These are phyloP conservation scores for Phytophthora pinifolia DNA, from an alignment of 352 stramenopile genomes.

Conservation along the genomic window DNA sequence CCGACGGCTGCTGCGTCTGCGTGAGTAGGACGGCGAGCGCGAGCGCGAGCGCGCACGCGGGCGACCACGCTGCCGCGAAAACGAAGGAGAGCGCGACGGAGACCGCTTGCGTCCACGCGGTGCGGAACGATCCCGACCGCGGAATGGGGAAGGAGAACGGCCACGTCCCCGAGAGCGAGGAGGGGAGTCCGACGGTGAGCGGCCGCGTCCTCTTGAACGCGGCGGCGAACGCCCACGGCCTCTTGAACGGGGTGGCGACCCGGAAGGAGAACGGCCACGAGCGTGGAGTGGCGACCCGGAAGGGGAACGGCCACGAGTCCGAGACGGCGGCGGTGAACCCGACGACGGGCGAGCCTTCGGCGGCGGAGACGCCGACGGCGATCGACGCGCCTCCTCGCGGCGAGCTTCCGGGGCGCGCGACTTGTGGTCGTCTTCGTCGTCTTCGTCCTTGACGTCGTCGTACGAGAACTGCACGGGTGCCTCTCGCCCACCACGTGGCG, in stretches of 20 bases:
- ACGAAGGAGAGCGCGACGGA: conserved; percentile 23
- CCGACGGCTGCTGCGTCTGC: conserved; percentile 23
- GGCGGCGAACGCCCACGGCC: conserved; percentile 21
- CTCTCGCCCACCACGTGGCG: conserved; percentile 42
- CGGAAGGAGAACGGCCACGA: conserved; percentile 28
- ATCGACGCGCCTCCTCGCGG: conserved; percentile 14
- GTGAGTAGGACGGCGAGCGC: conserved; percentile 32
- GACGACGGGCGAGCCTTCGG: conserved; percentile 17
- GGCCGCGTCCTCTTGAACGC: conserved; percentile 24
- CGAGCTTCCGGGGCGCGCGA: conserved; percentile 10
- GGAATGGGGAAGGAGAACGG: conserved; percentile 22
- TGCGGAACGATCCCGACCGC: conserved; percentile 24
- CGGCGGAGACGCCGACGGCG: conserved; percentile 10
- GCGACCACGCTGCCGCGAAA: conserved; percentile 20
- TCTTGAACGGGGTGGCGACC: conserved; percentile 24
- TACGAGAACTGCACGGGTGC: conserved; percentile 89
- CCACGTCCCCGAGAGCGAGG: conserved; percentile 26
- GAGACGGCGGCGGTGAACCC: conserved; percentile 9
- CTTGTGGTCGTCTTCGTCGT: conserved; percentile 31
- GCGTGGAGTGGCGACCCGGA: conserved; percentile 19
- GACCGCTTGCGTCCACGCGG: conserved; percentile 27
- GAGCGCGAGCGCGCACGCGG: conserved; percentile 32
- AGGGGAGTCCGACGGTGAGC: conserved; percentile 32
- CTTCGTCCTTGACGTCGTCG: conserved; percentile 46
- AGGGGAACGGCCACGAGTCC: conserved; percentile 6